phyloP scores from a whole-genome alignment of 2,329 filamentous ascomycete genomes.

The Parasarocladium wereldwijsianum region DNA sequence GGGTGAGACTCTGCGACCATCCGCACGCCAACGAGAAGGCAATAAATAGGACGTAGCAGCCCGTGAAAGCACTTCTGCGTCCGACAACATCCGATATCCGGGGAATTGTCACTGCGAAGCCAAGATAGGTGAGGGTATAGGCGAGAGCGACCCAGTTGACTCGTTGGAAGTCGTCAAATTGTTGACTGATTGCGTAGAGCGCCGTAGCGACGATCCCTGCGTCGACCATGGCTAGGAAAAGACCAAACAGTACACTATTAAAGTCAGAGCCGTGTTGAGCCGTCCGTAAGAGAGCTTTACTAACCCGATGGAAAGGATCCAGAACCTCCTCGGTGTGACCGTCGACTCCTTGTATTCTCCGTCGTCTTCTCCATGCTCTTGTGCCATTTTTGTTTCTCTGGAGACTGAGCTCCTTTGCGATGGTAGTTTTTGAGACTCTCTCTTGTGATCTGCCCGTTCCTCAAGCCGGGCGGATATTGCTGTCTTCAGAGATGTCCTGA shows the following conservation, averaged over 20 bases:
- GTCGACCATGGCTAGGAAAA: slow-evolving; percentile 45
- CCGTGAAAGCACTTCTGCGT: slow-evolving; percentile 33
- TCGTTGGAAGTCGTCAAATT: slow-evolving; percentile 28
- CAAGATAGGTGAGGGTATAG: slow-evolving; percentile 41
- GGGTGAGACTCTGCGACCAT: slow-evolving; percentile 15
- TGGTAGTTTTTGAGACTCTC: too few species aligned
- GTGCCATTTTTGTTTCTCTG: too few species aligned
- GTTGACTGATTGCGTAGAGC: slow-evolving; percentile 36
- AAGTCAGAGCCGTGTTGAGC: not conserved
- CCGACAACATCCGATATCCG: slow-evolving; percentile 39
- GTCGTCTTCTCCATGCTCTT: too few species aligned
- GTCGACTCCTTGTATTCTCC: not conserved
- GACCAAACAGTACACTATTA: slow-evolving; percentile 30
- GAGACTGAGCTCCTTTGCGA: too few species aligned
- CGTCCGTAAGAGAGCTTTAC: not conserved
- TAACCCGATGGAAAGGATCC: slow-evolving; percentile 6
- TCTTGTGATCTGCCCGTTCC: too few species aligned
- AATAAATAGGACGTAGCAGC: slow-evolving; percentile 37
- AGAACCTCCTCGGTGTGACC: slow-evolving; percentile 4
- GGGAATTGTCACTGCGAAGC: slow-evolving; percentile 40
- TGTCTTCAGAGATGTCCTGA: too few species aligned
- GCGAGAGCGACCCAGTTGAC: slow-evolving; percentile 41
- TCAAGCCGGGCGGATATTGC: too few species aligned
- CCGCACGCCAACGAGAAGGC: slow-evolving; percentile 41
- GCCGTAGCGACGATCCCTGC: slow-evolving; percentile 45